Percentiles rank a stretch among this genome's conserved stretches.
These are phyloP conservation scores for Penicillium bovifimosum DNA, from an alignment of 495 filamentous ascomycete species.

Conservation along the genomic window DNA sequence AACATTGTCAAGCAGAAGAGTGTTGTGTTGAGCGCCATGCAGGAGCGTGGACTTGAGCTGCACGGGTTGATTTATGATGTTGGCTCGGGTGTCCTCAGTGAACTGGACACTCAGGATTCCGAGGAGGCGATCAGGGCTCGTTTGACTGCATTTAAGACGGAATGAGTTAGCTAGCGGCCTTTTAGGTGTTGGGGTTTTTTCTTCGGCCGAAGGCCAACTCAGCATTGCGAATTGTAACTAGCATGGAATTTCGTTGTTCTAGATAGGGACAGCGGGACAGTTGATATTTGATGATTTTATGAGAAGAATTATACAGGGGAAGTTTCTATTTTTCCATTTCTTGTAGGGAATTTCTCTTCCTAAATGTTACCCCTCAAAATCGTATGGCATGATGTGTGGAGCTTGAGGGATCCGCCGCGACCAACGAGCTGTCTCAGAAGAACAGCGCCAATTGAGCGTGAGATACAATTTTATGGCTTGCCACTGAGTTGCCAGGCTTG, in stretches of 20 bases:
- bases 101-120: constrained; percentile 47
- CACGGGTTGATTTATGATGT: constrained; percentile 70
- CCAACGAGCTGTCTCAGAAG: neutral
- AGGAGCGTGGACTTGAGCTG: constrained; percentile 63
- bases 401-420: neutral
- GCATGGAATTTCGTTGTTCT: neutral
- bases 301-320: neutral
- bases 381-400: constrained; percentile 7
- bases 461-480: too few species aligned
- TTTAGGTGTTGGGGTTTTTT: neutral
- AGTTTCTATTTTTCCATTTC: neutral
- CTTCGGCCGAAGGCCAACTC: neutral
- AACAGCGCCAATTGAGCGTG: too few species aligned
- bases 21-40: constrained; percentile 58
- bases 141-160: constrained; percentile 39
- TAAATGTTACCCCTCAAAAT: neutral
- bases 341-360: neutral
- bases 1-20: constrained; percentile 56
- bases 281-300: constrained; percentile 6
- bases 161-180: constrained; percentile 1
- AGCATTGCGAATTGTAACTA: neutral
- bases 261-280: neutral
- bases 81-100: constrained; percentile 51
- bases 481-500: too few species aligned
- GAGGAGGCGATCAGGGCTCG: constrained; percentile 36